Conservation (phyloP, 2,329 filamentous ascomycete genomes). For the Colletotrichum orchidophilum region DNA sequence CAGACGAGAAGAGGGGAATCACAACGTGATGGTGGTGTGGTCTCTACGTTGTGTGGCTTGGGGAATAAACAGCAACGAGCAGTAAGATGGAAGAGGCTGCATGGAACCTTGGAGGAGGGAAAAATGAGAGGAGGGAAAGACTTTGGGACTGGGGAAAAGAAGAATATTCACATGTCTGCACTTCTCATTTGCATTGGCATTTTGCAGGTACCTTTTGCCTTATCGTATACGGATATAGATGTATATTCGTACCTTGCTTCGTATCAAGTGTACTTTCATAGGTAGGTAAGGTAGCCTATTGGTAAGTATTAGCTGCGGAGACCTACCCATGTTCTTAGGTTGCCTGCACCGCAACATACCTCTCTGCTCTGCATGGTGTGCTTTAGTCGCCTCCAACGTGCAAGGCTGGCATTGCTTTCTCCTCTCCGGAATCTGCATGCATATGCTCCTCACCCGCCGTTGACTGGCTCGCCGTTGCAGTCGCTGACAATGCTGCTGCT, state of each 20-base stretch:
- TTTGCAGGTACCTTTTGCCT: not conserved
- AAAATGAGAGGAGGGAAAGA: not conserved
- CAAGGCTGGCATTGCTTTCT: conserved; percentile 1
- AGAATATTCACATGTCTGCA: conserved; percentile 29
- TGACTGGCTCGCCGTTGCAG: not conserved
- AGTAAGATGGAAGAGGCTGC: not conserved
- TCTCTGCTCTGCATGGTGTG: not conserved
- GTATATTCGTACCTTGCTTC: not conserved
- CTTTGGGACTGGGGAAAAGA: not conserved
- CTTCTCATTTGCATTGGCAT: not conserved
- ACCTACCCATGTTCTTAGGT: not conserved
- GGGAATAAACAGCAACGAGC: not conserved
- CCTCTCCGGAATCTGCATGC: not conserved
- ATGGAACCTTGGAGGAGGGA: not conserved
- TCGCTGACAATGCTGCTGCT: not conserved
- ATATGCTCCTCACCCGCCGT: not conserved
- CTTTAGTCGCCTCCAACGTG: not conserved
- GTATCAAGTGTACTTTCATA: not conserved
- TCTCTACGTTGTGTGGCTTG: conserved; percentile 23
- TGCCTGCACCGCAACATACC: not conserved
- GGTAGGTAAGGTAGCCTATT: too few relatives aligned
- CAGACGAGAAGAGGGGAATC: conserved; percentile 18
- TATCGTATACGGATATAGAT: not conserved
- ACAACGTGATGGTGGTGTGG: conserved; percentile 26
- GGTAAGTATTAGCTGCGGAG: not conserved